Evolutionary conservation across 2,329 filamentous ascomycete genomes (phyloP).

Genomic region (Botrytis pseudocinerea): DNA sequence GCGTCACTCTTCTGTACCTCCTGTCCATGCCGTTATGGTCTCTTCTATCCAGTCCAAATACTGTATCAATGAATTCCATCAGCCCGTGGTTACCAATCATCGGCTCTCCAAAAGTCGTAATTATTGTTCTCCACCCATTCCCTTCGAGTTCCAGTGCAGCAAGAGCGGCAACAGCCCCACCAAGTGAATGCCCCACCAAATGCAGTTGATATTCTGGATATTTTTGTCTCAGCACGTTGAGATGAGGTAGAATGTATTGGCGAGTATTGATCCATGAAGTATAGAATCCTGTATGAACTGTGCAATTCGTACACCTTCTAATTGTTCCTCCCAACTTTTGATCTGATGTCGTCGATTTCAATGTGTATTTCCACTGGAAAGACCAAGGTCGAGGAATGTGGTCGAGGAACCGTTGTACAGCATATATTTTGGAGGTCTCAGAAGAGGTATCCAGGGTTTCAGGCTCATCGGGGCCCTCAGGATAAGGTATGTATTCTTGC

Average conservation of each 20-base stretch:
- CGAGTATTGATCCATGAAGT: constrained; percentile 79
- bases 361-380: neutral
- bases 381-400: neutral
- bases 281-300: constrained; percentile 89
- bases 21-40: neutral
- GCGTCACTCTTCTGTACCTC: constrained; percentile 76
- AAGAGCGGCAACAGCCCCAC: constrained; percentile 86
- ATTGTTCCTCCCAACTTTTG: neutral
- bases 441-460: neutral
- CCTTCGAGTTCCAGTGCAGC: constrained; percentile 77
- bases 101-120: constrained; percentile 95
- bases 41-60: constrained; percentile 28
- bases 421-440: neutral
- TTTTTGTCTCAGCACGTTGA: constrained; percentile 58
- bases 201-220: constrained; percentile 73
- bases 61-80: constrained; percentile 40
- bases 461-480: constrained; percentile 46
- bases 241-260: constrained; percentile 63
- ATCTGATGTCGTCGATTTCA: neutral
- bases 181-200: constrained; percentile 83
- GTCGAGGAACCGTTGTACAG: neutral
- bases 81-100: constrained; percentile 60
- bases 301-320: constrained; percentile 77
- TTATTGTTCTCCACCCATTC: constrained; percentile 70
- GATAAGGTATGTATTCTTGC: constrained; percentile 89